phyloP scores from a whole-genome alignment of 345 rosid species.

The Luvunga scandens region DNA sequence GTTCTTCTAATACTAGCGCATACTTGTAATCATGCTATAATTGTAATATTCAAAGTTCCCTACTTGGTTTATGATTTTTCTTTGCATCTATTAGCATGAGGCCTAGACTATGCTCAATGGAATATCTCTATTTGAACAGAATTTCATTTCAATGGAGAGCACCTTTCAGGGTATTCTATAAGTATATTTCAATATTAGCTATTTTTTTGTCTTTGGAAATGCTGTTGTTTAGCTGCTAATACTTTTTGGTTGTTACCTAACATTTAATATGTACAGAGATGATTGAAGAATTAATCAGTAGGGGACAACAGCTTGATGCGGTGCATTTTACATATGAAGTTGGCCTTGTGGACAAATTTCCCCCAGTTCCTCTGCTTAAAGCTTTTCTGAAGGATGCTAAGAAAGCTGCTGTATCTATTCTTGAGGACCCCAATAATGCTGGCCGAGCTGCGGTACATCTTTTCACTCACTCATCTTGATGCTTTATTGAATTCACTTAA shows the following conservation, averaged over 20 bases:
- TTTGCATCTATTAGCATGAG: background rate
- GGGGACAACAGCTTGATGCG: constrained; percentile 98
- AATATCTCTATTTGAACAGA: background rate
- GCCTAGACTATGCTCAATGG: background rate
- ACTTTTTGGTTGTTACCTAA: constrained; percentile 4
- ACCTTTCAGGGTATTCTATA: background rate
- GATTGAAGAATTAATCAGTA: constrained; percentile 79
- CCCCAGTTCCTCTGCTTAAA: constrained; percentile 84
- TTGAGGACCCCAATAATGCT: constrained; percentile 80
- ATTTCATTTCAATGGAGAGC: background rate
- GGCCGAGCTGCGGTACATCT: constrained; percentile 83
- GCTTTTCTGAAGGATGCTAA: constrained; percentile 84
- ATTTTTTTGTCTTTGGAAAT: background rate
- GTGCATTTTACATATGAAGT: constrained; percentile 95
- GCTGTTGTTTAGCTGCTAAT: background rate
- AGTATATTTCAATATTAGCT: background rate
- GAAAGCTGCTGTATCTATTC: constrained; percentile 78
- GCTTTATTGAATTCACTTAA: background rate
- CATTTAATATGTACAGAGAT: constrained; percentile 48
- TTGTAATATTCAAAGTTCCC: background rate
- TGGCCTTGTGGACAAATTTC: constrained; percentile 83
- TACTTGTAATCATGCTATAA: background rate
- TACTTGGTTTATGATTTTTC: background rate
- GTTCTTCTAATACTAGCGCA: background rate
- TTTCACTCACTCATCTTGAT: background rate